Base-by-base conservation (phyloP, 805 yeast genomes). In the Sugiyamaella lignohabitans region DNA sequence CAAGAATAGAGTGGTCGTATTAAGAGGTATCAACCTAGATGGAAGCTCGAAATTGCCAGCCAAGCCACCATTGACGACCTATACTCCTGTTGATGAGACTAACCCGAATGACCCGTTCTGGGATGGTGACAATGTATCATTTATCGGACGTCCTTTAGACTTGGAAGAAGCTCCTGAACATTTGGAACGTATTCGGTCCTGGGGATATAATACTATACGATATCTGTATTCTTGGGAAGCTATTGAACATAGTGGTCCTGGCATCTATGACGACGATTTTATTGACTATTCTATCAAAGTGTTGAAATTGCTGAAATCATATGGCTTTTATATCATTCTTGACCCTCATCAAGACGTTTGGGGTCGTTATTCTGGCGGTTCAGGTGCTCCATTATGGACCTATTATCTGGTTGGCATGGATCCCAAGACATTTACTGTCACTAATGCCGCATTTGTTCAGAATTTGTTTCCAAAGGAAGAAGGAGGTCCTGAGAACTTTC, bases 341-440 rank as follows among this genome's bases (percentile, higher is more conserved):
- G 96, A 88, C 59, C 86, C 94, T 0, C 97, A 88, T 64, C 97
- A 88, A 62, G 97, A 88, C 62, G 93, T 83, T 19, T 88, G 97
- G 97, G 82, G 93, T 1, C 74, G 96, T 47, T 84, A 72, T 60
- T 69, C 79, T n/a, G 96, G 97, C 4, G 97, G 97, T 1, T 80
- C 87, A 47, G 97, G 97, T 17, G 95, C 96, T 4, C 96, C 97
- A 0, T 55, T 84, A 60, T 88, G 97, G 97, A 88, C 96, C 0
- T 65, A 87, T 5, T 81, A 83, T 56, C 89, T 91, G n/a, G 95
- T 89, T 1, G 96, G 96, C 0, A 67, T 89, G 41, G 77, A 89
- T 49, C 95, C 95, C 17, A 50, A 50, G n/a, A 64, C 75, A 18
- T 86, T 93, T 57, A 64, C 74, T 1, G 70, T 54, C 1, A 85